Evolutionary conservation across 768 basidiomycete species (phyloP).

Genomic region (Lentinula edodes): DNA sequence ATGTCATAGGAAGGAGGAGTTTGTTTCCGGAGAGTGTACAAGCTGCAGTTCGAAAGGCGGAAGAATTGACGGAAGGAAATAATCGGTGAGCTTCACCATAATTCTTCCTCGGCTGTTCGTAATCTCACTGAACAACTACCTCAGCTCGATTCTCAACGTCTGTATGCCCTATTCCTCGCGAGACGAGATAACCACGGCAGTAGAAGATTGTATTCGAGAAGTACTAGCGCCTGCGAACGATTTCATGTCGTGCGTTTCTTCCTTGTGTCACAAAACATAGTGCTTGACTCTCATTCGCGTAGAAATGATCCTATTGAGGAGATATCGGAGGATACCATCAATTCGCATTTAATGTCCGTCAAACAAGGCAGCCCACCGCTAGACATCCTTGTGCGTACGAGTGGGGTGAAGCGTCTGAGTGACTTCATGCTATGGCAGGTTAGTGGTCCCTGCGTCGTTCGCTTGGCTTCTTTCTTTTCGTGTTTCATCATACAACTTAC

Average conservation of each 20-base stretch:
- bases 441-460: constrained; percentile 15
- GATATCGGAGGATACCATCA: constrained; percentile 66
- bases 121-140: not conserved
- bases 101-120: not conserved
- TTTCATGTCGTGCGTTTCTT: not conserved
- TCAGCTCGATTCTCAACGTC: constrained; percentile 82
- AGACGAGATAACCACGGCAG: constrained; percentile 85
- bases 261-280: not conserved
- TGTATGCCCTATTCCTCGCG: constrained; percentile 90
- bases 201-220: constrained; percentile 46
- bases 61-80: constrained; percentile 71
- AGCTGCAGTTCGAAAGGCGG: constrained; percentile 62
- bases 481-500: too few species aligned
- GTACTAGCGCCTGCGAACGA: constrained; percentile 16
- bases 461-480: too few species aligned
- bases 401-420: constrained; percentile 82
- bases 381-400: constrained; percentile 88
- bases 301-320: constrained; percentile 1
- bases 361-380: constrained; percentile 68
- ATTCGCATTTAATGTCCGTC: constrained; percentile 60
- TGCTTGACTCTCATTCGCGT: not conserved
- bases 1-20: constrained; percentile 69
- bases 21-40: constrained; percentile 80
- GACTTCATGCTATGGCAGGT: constrained; percentile 98
- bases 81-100: constrained; percentile 40